phyloP scores from a whole-genome alignment of 2,329 filamentous ascomycete genomes.

The Lasiodiplodia citricola region DNA sequence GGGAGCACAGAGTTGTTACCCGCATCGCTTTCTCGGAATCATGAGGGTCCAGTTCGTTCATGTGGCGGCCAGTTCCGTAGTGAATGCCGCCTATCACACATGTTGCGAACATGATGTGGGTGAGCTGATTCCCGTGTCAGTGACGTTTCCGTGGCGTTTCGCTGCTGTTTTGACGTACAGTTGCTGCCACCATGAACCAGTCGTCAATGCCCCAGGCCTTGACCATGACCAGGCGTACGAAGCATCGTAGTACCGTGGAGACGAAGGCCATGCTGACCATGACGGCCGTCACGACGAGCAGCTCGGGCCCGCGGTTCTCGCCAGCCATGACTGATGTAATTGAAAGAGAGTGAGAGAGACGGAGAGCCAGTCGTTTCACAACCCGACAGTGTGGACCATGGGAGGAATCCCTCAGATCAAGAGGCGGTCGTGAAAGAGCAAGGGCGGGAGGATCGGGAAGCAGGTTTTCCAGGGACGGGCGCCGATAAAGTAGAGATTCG shows the following conservation, averaged over 20 bases:
- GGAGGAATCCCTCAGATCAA: constrained; percentile 5
- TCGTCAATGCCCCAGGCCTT: constrained; percentile 45
- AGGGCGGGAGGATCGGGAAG: not conserved
- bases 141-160: constrained; percentile 27
- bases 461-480: not conserved
- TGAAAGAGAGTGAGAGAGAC: not conserved
- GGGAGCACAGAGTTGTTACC: not conserved
- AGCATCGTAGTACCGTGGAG: constrained; percentile 34
- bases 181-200: constrained; percentile 38
- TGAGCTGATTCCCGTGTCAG: constrained; percentile 30
- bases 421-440: not conserved
- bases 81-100: constrained; percentile 23
- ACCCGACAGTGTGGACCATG: constrained; percentile 1
- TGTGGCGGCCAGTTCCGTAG: constrained; percentile 28
- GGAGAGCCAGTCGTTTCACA: not conserved
- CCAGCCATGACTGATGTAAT: not conserved
- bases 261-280: constrained; percentile 6
- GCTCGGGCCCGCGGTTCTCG: constrained; percentile 13
- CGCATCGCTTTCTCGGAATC: constrained; percentile 35
- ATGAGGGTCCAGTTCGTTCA: constrained; percentile 33
- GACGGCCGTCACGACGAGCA: not conserved
- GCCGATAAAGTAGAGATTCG: constrained; percentile 16
- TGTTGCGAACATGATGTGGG: constrained; percentile 25
- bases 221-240: constrained; percentile 41
- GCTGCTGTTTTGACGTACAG: not conserved